These are phyloP conservation scores for Albugo candida DNA, from an alignment of 352 stramenopile genomes.

Conservation along the genomic window DNA sequence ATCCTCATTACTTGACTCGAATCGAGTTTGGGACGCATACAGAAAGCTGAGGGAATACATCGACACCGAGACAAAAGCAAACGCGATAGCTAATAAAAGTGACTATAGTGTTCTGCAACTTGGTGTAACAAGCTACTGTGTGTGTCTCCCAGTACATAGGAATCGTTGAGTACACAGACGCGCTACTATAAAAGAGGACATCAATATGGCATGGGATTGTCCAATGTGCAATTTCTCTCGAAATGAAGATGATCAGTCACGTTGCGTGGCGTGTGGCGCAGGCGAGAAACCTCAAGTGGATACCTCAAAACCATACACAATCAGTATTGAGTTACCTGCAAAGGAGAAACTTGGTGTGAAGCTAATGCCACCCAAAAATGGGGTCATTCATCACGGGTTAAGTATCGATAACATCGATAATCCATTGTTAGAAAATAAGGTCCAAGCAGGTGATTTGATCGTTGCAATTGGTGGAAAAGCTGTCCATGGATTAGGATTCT, in stretches of 20 bases:
- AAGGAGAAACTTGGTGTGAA: constrained; percentile 78
- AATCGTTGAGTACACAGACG: too few species aligned
- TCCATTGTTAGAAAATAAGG: constrained; percentile 59
- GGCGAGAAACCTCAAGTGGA: neutral
- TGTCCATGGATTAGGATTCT: constrained; percentile 66
- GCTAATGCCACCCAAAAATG: constrained; percentile 63
- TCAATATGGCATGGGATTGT: constrained; percentile 36
- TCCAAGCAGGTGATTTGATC: constrained; percentile 62
- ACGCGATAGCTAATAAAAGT: too few species aligned
- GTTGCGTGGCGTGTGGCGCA: constrained; percentile 38
- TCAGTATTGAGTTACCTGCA: constrained; percentile 53
- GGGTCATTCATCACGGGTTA: constrained; percentile 63
- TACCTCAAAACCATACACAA: constrained; percentile 1
- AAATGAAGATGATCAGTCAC: constrained; percentile 35
- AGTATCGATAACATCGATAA: constrained; percentile 80
- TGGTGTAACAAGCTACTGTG: too few species aligned
- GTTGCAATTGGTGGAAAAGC: constrained; percentile 61
- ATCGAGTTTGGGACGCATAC: too few species aligned
- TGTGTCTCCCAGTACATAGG: too few species aligned
- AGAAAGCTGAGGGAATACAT: too few species aligned
- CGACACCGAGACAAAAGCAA: too few species aligned
- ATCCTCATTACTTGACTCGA: too few species aligned
- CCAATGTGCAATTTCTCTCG: constrained; percentile 35
- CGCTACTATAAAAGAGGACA: neutral
- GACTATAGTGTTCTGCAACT: too few species aligned